A percentile compares a stretch with the other conserved stretches of the same genome.
These are phyloP conservation scores for Litsea cubeba DNA, from an alignment of 164 flowering plant genomes.

Conservation along the genomic window DNA sequence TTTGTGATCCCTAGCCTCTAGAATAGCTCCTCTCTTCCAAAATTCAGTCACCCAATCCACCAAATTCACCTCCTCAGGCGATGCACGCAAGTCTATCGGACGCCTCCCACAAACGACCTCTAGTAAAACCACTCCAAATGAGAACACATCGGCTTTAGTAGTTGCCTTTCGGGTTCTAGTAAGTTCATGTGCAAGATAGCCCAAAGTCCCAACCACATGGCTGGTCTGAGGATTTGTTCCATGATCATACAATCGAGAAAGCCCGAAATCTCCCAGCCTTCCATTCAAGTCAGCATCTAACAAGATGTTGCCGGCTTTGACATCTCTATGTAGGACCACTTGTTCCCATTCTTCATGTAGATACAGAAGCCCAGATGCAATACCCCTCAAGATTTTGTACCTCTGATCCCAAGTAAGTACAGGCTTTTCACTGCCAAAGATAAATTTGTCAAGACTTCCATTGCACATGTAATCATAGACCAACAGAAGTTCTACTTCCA, in stretches of 20 bases:
- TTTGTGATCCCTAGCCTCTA: slow-evolving; percentile 14
- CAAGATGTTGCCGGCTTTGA: slow-evolving; percentile 44
- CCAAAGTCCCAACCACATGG: slow-evolving; percentile 40
- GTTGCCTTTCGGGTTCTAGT: slow-evolving; percentile 31
- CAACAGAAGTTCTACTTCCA: slow-evolving; percentile 47
- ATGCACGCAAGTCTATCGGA: slow-evolving; percentile 1
- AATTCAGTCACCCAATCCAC: slow-evolving; percentile 11
- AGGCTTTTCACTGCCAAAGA: slow-evolving; percentile 37
- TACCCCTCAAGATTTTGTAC: slow-evolving; percentile 9
- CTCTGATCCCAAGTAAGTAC: slow-evolving; percentile 44
- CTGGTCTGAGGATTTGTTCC: slow-evolving; percentile 34
- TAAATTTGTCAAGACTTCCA: slow-evolving; percentile 68
- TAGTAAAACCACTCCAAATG: slow-evolving; percentile 31
- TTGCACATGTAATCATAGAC: slow-evolving; percentile 79
- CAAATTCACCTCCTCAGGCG: background rate
- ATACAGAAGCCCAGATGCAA: slow-evolving; percentile 20
- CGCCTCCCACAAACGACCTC: slow-evolving; percentile 14
- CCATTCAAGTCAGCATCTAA: slow-evolving; percentile 37
- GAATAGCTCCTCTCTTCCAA: slow-evolving; percentile 9
- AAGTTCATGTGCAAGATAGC: slow-evolving; percentile 50
- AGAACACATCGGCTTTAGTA: slow-evolving; percentile 35
- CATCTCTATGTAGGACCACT: slow-evolving; percentile 44
- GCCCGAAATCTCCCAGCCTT: slow-evolving; percentile 44
- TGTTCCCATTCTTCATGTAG: slow-evolving; percentile 59
- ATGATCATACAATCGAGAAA: slow-evolving; percentile 40